Evolutionary conservation across 768 basidiomycete genomes (phyloP), one percentile per base, ranked within the genome.

Genomic region (Kwoniella dendrophila): DNA sequence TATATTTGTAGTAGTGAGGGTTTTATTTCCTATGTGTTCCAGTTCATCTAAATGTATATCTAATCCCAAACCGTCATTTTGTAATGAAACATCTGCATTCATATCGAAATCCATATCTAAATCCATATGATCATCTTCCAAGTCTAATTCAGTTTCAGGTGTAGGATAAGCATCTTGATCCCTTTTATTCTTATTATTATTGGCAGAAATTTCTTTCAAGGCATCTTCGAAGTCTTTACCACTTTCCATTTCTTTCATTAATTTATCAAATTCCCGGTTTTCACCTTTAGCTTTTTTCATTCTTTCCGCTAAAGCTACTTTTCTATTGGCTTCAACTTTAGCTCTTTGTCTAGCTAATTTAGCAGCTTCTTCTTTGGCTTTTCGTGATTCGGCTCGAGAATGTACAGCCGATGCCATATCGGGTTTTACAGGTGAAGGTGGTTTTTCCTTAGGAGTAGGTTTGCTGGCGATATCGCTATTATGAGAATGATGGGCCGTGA

Each of bases 121-220:
- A 33, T 20, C 32, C 22, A 11, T 18, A 22, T 58, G 53, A 24
- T 40, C 54, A 50, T 56, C 55, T n/a, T 33, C 45, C 22, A 26
- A 43, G 33, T 34, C 33, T 14, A n/a, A 33, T 18, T 40, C 61
- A 16, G 54, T 57, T n/a, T 57, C 55, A 4, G 62, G 62, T 10
- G 63, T 59, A 8, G 63, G 63, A 41, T 59, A 64, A 4, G 63
- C 49, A 10, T 54, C 56, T 41, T 36, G 43, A 34, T 27, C 40
- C 14, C 38, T 40, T 56, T 44, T 26, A 20, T 41, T n/a, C 22
- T 50, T 8, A 56, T 18, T 1, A 8, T 38, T 4, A 18, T 26
- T 12, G 26, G 2, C 24, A n/a, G 33, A 20, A 20, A 43, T 55
- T 20, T 40, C 60, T 18, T 40, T 26, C 2, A 57, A 2, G 22